Base-by-base conservation (phyloP, 305 asterid genomes). In the Fraxinus xanthoxyloides region DNA sequence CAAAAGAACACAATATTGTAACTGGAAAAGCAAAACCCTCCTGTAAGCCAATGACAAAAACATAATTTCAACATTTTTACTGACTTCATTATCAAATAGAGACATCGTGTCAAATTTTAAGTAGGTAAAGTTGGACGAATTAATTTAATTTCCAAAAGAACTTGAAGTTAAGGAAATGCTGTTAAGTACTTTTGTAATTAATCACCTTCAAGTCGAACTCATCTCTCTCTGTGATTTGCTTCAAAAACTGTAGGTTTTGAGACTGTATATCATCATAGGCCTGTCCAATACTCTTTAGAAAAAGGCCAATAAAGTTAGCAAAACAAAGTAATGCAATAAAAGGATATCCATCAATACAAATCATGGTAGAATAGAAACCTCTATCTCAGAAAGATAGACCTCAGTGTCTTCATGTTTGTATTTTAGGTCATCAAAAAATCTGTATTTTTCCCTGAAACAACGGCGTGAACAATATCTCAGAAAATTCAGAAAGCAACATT, bases 251-350 rank as follows among this genome's bases (percentile, higher is more conserved):
- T 77, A 94, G 98, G 84, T 94, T 94, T 85, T 96, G 99, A 85
- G 93, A 85, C 83, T 96, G 99, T 97, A 96, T 96, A 85, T 96
- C 99, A 85, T 92, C 99, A 78, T 96, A 96, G 73, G 98, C 99
- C 87, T 92, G 97, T 81, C 97, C 98, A 84, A 96, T 96, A 56
- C 98, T 94, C 99, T 96, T 90, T 79, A 85, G 75, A 46, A 84
- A 84, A 85, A 85, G 80, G 78, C 5, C 65, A 88, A 35, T 56
- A 65, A 38, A 48, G 40, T 85, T 79, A 82, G 84, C 61, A 82
- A 74, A 82, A 24, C 80, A 75, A 36, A 77, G 63, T 75, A 72
- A 70, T 38, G 17, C 28, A 10, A 21, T n/a, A 69, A 54, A 77
- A 30, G 80, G 15, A 84, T 43, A 43, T 82, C 48, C 34, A 61